Percentiles rank a stretch among this genome's conserved stretches.
Conservation (phyloP, 176 grass and related monocot genomes). For the Oryza australiensis region DNA sequence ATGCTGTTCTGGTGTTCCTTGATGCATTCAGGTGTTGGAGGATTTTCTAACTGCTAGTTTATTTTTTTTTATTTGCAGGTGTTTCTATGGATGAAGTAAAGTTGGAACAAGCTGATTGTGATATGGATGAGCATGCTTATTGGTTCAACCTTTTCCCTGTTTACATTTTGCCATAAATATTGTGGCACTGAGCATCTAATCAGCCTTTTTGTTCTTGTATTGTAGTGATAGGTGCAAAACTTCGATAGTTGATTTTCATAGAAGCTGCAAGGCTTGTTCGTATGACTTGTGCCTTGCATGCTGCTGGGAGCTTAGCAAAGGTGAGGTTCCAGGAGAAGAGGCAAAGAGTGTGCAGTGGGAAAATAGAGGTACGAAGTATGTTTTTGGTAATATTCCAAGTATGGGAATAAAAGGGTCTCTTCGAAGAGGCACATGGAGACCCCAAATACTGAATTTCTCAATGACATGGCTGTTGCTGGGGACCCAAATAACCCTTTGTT, state of each 20-base stretch:
- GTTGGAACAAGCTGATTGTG: constrained; percentile 51
- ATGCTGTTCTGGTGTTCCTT: constrained; percentile 15
- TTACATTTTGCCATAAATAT: constrained; percentile 25
- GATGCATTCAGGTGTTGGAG: background rate
- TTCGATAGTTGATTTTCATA: constrained; percentile 79
- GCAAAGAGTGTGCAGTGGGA: constrained; percentile 14
- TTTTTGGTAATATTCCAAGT: constrained; percentile 32
- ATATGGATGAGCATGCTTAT: constrained; percentile 55
- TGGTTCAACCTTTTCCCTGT: constrained; percentile 49
- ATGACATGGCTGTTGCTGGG: background rate
- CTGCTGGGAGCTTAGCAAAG: constrained; percentile 67
- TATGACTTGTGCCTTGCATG: constrained; percentile 77
- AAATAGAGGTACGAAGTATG: constrained; percentile 38
- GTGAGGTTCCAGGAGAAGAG: constrained; percentile 52
- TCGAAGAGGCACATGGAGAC: constrained; percentile 9
- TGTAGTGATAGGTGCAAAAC: constrained; percentile 68
- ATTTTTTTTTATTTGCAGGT: constrained; percentile 46
- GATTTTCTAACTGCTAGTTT: constrained; percentile 27
- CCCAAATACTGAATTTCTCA: background rate
- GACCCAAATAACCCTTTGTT: constrained; percentile 6
- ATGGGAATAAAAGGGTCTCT: constrained; percentile 12
- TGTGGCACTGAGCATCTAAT: constrained; percentile 12
- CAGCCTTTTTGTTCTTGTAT: background rate
- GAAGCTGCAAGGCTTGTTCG: constrained; percentile 65
- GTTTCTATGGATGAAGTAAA: constrained; percentile 39